Base-by-base conservation (phyloP, 73 alveolate species). In the Symbiodinium pilosum region DNA sequence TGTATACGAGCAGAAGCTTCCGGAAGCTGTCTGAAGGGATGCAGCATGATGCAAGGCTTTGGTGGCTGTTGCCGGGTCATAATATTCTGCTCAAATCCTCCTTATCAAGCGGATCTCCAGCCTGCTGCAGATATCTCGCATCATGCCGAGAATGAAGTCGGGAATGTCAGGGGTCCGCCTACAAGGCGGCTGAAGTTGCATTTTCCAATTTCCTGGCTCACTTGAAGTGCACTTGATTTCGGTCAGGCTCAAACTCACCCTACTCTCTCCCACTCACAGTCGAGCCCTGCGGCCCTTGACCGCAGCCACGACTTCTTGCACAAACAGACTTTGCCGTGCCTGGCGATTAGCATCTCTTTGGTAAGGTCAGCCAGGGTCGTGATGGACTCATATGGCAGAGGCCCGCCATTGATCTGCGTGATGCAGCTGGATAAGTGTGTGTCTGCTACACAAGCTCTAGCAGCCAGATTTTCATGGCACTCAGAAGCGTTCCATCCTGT, bases 301-400 rank as follows among this genome's bases (percentile, higher is more conserved):
- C n/a, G n/a, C n/a, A n/a, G n/a, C n/a, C n/a, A 14, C 73, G 30
- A 11, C 24, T 26, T 54, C 64, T 47, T 47, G 64, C 28, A 16
- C 68, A 24, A 51, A 51, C 68, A n/a, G n/a, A 16, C 68, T 51
- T 51, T 54, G 24, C 20, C 26, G 32, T 54, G 73, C 98, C 98
- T 93, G 21, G 38, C 36, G 86, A 93, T 81, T 32, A 93, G 68
- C 98, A 93, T 93, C 85, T 93, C 98, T 64, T 93, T 93, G 56
- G 98, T 93, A 32, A 93, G 68, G 47, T 93, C 98, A 0, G 98
- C 98, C 83, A 77, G 44, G 21, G 98, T 93, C 44, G 91, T 93
- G 93, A 93, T 93, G 44, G 59, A 44, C 85, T 93, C 98, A 77
- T 93, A 93, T 14, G 98, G 98, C n/a, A 93, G 54, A 18, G 98